These are phyloP conservation scores for Zizania latifolia DNA, from an alignment of 176 grass and related monocot species.

Conservation along the genomic window DNA sequence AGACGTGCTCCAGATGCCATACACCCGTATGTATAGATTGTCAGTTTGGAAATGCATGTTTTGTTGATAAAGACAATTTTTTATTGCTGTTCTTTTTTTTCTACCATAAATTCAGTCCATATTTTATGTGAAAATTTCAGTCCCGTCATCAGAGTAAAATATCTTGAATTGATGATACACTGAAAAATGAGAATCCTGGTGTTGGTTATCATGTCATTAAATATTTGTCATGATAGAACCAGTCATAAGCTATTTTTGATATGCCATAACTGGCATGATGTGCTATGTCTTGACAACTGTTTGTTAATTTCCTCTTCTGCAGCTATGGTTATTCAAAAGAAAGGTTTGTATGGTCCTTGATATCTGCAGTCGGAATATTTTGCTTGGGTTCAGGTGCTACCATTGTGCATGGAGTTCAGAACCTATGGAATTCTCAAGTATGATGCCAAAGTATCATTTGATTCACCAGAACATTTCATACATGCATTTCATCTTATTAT, in stretches of 20 bases:
- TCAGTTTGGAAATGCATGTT: slow-evolving; percentile 19
- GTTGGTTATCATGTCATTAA: slow-evolving; percentile 1
- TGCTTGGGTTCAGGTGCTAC: slow-evolving; percentile 92
- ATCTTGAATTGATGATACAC: neutral
- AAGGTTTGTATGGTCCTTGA: slow-evolving; percentile 99
- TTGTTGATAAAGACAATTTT: neutral
- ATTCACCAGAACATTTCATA: slow-evolving; percentile 13
- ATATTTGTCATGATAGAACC: neutral
- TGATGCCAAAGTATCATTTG: slow-evolving; percentile 16
- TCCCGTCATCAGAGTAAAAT: slow-evolving; percentile 1
- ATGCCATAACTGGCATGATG: neutral
- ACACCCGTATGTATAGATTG: slow-evolving; percentile 67
- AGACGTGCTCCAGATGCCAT: slow-evolving; percentile 92
- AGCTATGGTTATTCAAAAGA: slow-evolving; percentile 99
- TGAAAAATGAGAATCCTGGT: neutral
- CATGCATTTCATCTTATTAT: slow-evolving; percentile 18
- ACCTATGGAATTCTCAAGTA: slow-evolving; percentile 92
- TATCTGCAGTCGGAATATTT: slow-evolving; percentile 99
- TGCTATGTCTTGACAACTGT: slow-evolving; percentile 17
- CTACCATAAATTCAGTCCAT: neutral
- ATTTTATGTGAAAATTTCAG: neutral
- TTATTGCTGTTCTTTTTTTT: neutral
- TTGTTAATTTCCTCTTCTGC: slow-evolving; percentile 42
- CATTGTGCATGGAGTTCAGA: slow-evolving; percentile 95
- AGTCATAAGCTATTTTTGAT: too few relatives aligned